These are phyloP conservation scores for Eudorina sp. DNA, from an alignment of 139 green algal genomes.

Conservation along the genomic window DNA sequence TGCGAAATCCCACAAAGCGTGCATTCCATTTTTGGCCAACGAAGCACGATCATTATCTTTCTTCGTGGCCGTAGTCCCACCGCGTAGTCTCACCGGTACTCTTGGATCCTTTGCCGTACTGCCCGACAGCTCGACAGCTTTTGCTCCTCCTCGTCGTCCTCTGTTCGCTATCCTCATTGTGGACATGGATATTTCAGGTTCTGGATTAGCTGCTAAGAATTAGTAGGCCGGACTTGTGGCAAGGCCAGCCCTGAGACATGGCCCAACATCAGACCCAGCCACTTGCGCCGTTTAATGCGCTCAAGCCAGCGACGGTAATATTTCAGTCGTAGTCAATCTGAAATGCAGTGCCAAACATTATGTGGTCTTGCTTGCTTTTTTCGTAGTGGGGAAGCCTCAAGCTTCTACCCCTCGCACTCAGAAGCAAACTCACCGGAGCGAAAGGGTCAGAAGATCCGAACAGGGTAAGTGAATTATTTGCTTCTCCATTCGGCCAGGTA, in stretches of 20 bases:
- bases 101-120: neutral
- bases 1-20: too few species aligned
- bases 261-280: conserved; percentile 21
- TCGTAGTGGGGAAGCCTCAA: conserved; percentile 33
- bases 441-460: neutral
- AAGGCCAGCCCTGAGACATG: too few species aligned
- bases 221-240: neutral
- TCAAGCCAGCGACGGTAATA: conserved; percentile 31
- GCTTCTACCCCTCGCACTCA: neutral
- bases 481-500: too few species aligned
- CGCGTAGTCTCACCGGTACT: too few species aligned
- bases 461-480: neutral
- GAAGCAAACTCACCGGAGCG: neutral
- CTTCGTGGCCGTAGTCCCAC: too few species aligned
- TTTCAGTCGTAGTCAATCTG: neutral
- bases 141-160: neutral
- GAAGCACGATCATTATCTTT: too few species aligned
- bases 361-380: too few species aligned
- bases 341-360: too few species aligned
- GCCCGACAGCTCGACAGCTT: neutral
- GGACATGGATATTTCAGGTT: neutral
- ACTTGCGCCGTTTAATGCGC: neutral
- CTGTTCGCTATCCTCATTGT: neutral
- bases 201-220: neutral
- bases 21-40: too few species aligned